phyloP scores from a whole-genome alignment of 129 eudicot species.

The Flaveria bidentis region DNA sequence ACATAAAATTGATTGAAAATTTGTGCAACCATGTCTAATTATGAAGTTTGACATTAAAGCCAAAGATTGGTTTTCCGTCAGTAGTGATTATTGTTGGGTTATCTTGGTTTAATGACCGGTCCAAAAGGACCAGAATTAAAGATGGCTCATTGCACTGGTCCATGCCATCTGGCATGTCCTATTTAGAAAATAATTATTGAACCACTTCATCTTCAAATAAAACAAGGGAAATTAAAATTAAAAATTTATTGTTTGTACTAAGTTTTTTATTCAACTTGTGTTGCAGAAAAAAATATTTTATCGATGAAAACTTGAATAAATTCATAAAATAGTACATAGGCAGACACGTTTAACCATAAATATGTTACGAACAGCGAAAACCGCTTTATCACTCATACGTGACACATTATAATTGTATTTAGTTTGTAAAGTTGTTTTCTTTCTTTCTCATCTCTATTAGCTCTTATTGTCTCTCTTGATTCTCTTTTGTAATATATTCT shows the following conservation, averaged over 20 bases:
- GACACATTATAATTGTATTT: neutral
- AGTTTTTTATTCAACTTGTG: neutral
- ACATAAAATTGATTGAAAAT: conserved; percentile 22
- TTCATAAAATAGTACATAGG: too few relatives aligned
- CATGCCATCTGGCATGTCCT: neutral
- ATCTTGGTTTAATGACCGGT: neutral
- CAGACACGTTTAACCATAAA: neutral
- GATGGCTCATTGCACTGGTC: neutral
- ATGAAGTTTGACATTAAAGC: conserved; percentile 5
- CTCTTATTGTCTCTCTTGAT: too few relatives aligned
- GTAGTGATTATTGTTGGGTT: neutral
- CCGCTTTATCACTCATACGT: neutral
- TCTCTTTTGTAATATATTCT: too few relatives aligned
- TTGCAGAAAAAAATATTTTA: neutral
- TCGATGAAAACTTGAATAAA: neutral
- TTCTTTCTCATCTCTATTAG: too few relatives aligned
- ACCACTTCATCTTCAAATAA: neutral
- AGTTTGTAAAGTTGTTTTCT: neutral
- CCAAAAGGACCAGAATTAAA: conserved; percentile 4
- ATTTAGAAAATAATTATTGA: neutral
- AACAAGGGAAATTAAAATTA: neutral
- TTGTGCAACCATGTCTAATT: conserved; percentile 3
- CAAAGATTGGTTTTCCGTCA: neutral
- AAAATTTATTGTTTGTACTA: neutral
- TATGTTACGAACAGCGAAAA: neutral